Conservation (phyloP, 2,329 filamentous ascomycete genomes). For the Cryphonectria carpinicola region DNA sequence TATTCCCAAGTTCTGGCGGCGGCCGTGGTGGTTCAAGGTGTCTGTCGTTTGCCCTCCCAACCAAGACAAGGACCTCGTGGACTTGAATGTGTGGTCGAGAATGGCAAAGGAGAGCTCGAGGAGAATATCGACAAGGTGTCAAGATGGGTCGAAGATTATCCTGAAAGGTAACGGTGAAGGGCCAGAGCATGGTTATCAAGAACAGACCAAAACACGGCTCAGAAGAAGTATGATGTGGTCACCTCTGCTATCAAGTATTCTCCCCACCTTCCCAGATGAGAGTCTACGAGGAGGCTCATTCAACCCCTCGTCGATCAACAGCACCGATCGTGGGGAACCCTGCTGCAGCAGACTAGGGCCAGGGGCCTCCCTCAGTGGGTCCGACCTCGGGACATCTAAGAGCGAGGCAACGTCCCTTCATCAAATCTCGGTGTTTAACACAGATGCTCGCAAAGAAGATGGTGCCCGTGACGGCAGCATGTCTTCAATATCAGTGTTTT, state of each 20-base stretch:
- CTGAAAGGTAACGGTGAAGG: background rate
- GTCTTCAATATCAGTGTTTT: background rate
- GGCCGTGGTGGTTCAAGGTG: background rate
- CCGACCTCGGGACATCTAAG: background rate
- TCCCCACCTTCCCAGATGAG: background rate
- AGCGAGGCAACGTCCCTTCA: background rate
- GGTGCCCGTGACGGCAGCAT: background rate
- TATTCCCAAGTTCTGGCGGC: background rate
- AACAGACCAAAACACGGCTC: background rate
- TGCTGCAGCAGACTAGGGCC: background rate
- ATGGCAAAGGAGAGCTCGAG: background rate
- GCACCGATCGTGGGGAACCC: slow-evolving; percentile 9
- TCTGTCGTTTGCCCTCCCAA: background rate
- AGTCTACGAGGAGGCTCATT: background rate
- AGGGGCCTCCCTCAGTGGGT: background rate
- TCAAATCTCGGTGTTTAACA: background rate
- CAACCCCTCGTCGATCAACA: slow-evolving; percentile 2
- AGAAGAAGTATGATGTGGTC: background rate
- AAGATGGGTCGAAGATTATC: background rate
- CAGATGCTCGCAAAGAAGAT: background rate
- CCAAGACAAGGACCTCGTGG: background rate
- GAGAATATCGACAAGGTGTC: background rate
- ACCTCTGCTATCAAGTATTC: background rate
- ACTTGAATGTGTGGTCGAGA: background rate
- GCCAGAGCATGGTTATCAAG: background rate